Percentiles rank a stretch among this genome's conserved stretches.
phyloP scores from a whole-genome alignment of 169 alveolate species.

The Plasmodium malariae region DNA sequence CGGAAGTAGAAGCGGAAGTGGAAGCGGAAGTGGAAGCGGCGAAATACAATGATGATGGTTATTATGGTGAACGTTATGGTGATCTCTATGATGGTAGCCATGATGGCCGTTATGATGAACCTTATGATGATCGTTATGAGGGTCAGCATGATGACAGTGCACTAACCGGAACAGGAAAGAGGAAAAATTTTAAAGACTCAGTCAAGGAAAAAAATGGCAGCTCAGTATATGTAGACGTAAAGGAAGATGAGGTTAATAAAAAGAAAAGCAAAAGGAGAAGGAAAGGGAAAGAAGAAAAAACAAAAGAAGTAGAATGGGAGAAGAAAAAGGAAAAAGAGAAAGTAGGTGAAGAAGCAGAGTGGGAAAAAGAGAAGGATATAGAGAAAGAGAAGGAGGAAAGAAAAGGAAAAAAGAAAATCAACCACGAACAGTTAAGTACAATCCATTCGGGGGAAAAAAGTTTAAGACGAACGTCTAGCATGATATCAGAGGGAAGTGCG shows the following conservation, averaged over 20 bases:
- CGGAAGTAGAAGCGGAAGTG: too few species aligned
- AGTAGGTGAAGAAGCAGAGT: conserved; percentile 8
- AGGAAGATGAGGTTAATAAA: background rate
- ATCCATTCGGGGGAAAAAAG: background rate
- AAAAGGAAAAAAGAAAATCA: background rate
- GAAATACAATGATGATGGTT: background rate
- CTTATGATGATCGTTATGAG: too few species aligned
- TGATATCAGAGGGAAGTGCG: background rate
- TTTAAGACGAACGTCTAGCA: conserved; percentile 1
- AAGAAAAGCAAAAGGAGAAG: background rate
- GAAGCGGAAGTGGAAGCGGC: too few species aligned
- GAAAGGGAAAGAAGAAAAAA: background rate
- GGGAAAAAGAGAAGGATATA: background rate
- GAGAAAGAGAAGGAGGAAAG: background rate
- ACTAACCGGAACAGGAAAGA: too few species aligned
- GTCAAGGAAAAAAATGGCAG: background rate
- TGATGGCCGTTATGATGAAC: too few species aligned
- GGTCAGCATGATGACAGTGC: too few species aligned
- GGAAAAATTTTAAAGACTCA: too few species aligned
- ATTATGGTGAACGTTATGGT: too few species aligned
- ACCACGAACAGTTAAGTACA: background rate
- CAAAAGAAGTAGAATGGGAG: conserved; percentile 1
- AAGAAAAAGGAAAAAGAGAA: background rate
- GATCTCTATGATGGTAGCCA: too few species aligned
- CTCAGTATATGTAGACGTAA: background rate